phyloP scores from a whole-genome alignment of 2,329 filamentous ascomycete species.

The Septoria linicola region DNA sequence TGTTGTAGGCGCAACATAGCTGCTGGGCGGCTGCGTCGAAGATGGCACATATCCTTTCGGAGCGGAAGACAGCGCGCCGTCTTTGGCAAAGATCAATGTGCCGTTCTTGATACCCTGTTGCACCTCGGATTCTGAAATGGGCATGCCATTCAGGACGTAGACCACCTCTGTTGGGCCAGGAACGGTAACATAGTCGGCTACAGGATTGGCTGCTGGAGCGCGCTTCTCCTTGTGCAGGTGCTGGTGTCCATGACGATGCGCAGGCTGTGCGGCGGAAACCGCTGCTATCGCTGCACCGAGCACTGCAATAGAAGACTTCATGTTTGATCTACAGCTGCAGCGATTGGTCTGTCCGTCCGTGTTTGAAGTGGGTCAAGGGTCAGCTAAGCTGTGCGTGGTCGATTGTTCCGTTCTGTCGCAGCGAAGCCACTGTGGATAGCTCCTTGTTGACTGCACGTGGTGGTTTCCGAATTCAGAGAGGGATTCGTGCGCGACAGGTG shows the following conservation, averaged over 20 bases:
- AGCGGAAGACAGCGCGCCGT: slow-evolving; percentile 38
- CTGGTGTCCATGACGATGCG: slow-evolving; percentile 56
- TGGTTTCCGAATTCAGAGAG: neutral
- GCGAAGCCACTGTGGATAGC: slow-evolving; percentile 29
- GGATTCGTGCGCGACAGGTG: neutral
- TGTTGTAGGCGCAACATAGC: slow-evolving; percentile 22
- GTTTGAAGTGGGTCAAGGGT: slow-evolving; percentile 21
- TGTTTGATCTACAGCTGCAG: slow-evolving; percentile 26
- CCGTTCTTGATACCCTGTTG: slow-evolving; percentile 70
- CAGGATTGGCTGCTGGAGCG: slow-evolving; percentile 40
- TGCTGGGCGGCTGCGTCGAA: slow-evolving; percentile 9
- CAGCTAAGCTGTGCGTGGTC: slow-evolving; percentile 19
- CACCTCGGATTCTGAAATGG: slow-evolving; percentile 63
- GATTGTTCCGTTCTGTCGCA: slow-evolving; percentile 20
- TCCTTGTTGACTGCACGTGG: slow-evolving; percentile 4
- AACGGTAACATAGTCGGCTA: slow-evolving; percentile 54
- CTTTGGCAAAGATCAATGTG: slow-evolving; percentile 62
- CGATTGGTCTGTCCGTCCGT: slow-evolving; percentile 15
- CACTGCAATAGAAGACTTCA: slow-evolving; percentile 41
- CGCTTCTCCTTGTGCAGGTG: slow-evolving; percentile 62
- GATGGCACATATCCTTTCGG: slow-evolving; percentile 27
- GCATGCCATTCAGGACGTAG: slow-evolving; percentile 68
- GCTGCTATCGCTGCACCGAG: slow-evolving; percentile 39
- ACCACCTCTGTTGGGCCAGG: slow-evolving; percentile 64
- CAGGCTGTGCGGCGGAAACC: slow-evolving; percentile 58